Conservation (phyloP, 2,329 filamentous ascomycete genomes). For the Phialemonium atrogriseum region DNA sequence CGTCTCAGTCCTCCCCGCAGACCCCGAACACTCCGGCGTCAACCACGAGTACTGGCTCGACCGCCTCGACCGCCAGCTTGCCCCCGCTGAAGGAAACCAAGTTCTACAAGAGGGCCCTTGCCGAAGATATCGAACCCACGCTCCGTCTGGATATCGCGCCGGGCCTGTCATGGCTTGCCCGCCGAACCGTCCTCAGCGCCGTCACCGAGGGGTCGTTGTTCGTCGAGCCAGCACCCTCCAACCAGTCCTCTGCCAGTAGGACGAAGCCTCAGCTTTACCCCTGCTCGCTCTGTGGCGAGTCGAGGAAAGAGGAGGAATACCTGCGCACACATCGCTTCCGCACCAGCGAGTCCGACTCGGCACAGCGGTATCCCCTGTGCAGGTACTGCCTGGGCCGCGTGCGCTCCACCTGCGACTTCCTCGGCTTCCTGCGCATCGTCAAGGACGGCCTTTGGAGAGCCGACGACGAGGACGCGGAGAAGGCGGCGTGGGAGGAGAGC, state of each 20-base stretch:
- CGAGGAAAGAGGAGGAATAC: slow-evolving; percentile 60
- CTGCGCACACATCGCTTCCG: slow-evolving; percentile 81
- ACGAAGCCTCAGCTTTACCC: slow-evolving; percentile 51
- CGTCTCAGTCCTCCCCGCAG: slow-evolving; percentile 43
- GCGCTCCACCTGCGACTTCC: slow-evolving; percentile 83
- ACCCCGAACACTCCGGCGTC: slow-evolving; percentile 52
- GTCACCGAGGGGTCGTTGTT: slow-evolving; percentile 80
- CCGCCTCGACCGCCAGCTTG: slow-evolving; percentile 26
- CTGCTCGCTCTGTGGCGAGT: slow-evolving; percentile 86
- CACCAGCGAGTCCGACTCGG: slow-evolving; percentile 76
- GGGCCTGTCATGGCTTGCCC: slow-evolving; percentile 86
- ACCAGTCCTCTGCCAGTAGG: slow-evolving; percentile 35
- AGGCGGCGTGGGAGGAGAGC: slow-evolving; percentile 89
- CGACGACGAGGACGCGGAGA: slow-evolving; percentile 75
- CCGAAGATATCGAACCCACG: slow-evolving; percentile 92
- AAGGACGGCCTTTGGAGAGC: slow-evolving; percentile 88
- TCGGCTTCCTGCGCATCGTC: slow-evolving; percentile 84
- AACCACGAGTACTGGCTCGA: slow-evolving; percentile 35
- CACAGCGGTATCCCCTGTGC: slow-evolving; percentile 85
- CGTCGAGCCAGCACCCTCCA: slow-evolving; percentile 75
- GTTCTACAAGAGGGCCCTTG: slow-evolving; percentile 84
- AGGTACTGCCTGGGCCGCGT: slow-evolving; percentile 78
- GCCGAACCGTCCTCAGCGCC: slow-evolving; percentile 72
- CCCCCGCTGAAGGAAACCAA: slow-evolving; percentile 78
- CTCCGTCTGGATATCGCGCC: slow-evolving; percentile 83